These are phyloP conservation scores for Suhomyces bolitotheri DNA, from an alignment of 1,139 yeast genomes.

Conservation along the genomic window DNA sequence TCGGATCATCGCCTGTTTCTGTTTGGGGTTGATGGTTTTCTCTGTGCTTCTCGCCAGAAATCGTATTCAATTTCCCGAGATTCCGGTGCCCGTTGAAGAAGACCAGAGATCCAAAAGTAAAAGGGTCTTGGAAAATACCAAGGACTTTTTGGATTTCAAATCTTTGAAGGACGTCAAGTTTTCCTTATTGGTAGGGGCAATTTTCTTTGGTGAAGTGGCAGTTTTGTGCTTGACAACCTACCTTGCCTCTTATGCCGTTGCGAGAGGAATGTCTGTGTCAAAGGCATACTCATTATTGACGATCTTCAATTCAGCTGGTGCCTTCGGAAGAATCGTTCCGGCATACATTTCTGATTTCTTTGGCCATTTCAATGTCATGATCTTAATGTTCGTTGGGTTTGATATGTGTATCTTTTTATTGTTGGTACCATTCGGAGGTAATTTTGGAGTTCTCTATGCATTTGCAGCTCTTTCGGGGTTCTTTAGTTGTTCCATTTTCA, in stretches of 20 bases:
- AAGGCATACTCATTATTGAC: slow-evolving; percentile 39
- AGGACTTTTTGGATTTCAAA: slow-evolving; percentile 25
- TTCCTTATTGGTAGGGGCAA: slow-evolving; percentile 29
- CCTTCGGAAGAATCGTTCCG: slow-evolving; percentile 41
- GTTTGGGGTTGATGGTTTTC: slow-evolving; percentile 29
- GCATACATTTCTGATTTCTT: slow-evolving; percentile 39
- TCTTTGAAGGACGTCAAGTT: slow-evolving; percentile 31
- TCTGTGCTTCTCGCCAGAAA: slow-evolving; percentile 32
- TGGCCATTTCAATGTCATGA: slow-evolving; percentile 44
- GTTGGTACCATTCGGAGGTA: slow-evolving; percentile 44
- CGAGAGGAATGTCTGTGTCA: slow-evolving; percentile 40
- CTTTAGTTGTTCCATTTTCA: slow-evolving; percentile 30
- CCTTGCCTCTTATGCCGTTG: slow-evolving; percentile 45
- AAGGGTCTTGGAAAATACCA: slow-evolving; percentile 10
- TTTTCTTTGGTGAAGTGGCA: slow-evolving; percentile 55
- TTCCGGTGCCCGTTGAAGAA: background rate
- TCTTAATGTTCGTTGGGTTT: slow-evolving; percentile 35
- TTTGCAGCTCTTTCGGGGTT: slow-evolving; percentile 41
- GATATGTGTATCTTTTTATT: slow-evolving; percentile 34
- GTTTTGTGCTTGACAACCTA: slow-evolving; percentile 50
- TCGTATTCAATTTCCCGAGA: background rate
- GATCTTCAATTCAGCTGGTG: slow-evolving; percentile 42
- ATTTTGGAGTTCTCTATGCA: slow-evolving; percentile 32
- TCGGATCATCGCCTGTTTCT: slow-evolving; percentile 35
- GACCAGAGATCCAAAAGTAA: slow-evolving; percentile 5